A percentile compares a stretch with the other conserved stretches of the same genome.
These are phyloP conservation scores for Paramecium tetraurelia DNA, from an alignment of 73 alveolate species.

Conservation along the genomic window DNA sequence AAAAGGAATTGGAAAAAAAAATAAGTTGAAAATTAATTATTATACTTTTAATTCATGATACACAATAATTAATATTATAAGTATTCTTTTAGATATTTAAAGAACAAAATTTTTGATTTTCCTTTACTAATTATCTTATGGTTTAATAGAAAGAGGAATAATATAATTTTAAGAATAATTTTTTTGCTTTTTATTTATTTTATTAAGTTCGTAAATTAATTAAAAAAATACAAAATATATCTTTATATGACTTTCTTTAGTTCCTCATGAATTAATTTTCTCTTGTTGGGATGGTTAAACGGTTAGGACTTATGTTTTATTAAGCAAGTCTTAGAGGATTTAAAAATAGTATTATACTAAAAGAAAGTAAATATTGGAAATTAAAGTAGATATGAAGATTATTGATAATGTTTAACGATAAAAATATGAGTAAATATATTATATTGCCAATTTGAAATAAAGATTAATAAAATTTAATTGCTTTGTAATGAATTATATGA, in stretches of 20 bases:
- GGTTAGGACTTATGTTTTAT: no score
- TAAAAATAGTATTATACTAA: no score
- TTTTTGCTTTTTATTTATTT: neutral
- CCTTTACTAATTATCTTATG: neutral
- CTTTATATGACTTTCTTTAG: no score
- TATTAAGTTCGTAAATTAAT: no score
- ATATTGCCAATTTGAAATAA: no score
- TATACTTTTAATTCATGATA: neutral
- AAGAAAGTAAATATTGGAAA: no score
- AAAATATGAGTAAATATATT: no score
- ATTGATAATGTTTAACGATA: no score
- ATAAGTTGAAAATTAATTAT: neutral
- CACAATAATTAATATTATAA: neutral
- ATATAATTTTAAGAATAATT: neutral
- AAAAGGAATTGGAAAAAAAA: neutral
- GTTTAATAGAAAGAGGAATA: neutral
- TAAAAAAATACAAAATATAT: neutral
- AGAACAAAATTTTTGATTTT: neutral
- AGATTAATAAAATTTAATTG: neutral
- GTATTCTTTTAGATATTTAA: neutral
- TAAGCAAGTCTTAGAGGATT: no score
- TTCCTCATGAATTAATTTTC: neutral
- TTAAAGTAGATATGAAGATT: no score
- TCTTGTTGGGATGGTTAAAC: neutral
- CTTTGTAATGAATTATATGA: neutral